Conservation (phyloP, 202 grass and related monocot genomes). For the Eragrostis tef region DNA sequence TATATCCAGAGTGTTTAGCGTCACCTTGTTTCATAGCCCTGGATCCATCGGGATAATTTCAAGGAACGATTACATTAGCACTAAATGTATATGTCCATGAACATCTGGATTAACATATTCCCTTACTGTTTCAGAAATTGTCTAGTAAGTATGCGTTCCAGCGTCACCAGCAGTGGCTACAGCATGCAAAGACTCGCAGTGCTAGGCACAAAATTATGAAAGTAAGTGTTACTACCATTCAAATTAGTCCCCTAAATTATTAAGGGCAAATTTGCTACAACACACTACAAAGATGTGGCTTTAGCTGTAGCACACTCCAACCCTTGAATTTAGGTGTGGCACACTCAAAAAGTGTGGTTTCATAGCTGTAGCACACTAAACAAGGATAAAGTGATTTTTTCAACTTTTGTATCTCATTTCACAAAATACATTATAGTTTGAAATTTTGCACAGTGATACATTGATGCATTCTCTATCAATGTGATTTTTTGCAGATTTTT, state of each 20-base stretch:
- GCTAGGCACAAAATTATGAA: slow-evolving; percentile 98
- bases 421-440: no score
- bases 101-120: slow-evolving; percentile 33
- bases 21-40: slow-evolving; percentile 26
- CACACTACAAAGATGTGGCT: no score
- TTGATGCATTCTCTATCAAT: no score
- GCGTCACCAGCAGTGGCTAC: slow-evolving; percentile 85
- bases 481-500: no score
- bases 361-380: no score
- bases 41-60: slow-evolving; percentile 10
- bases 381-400: no score
- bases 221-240: slow-evolving; percentile 53
- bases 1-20: background rate
- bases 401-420: no score
- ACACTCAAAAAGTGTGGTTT: no score
- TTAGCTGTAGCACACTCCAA: no score
- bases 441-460: no score
- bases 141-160: slow-evolving; percentile 89
- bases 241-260: slow-evolving; percentile 37
- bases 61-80: slow-evolving; percentile 1
- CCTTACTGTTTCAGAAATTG: slow-evolving; percentile 62
- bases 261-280: no score
- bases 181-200: slow-evolving; percentile 89
- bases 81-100: slow-evolving; percentile 7
- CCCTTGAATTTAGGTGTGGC: no score